Evolutionary conservation across 2,329 filamentous ascomycete genomes (phyloP), one percentile per base, ranked within the genome.

Genomic region (Dactylonectria estremocensis): DNA sequence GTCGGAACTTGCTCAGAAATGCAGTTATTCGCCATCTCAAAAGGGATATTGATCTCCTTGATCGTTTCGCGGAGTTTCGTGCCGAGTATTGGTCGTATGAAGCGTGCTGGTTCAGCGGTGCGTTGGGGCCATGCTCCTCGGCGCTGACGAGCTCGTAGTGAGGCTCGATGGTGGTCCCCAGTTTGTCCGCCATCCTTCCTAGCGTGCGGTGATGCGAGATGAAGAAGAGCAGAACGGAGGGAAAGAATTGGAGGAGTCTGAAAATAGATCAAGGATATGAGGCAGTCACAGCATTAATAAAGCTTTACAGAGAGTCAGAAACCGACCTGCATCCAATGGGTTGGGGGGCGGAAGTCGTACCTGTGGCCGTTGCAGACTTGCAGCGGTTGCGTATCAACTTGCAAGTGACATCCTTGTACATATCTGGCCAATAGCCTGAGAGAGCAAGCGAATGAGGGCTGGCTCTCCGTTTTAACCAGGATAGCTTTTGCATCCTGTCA

Each of bases 1-100:
- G 49, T 3, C 69, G 67, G 64, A 64, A 73, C 68, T 73, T 73
- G 53, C 71, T 71, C 22, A 71, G 40, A 1, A 71, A 28, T 3
- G 71, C 69, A 3, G 66, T 60, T 0, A 72, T 24, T 1, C 71
- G 64, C 69, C 69, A 73, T n/a, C 52, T 61, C 5, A 64, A 28
- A n/a, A 63, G 64, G 2, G 54, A 61, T 5, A 68, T n/a, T 1
- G 46, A 57, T 6, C 57, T 40, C 1, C 18, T 10, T 2, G 7
- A 22, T 2, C 40, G 46, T 9, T 69, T 72, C 13, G 55, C 16
- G 9, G 31, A 24, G 0, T 24, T 28, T 1, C 9, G 2, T 1
- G 53, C 10, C 7, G 37, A n/a, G 13, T 43, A 43, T 1, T 35
- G 16, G 2, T 50, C 6, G 3, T 49, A 49, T 24, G 18, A 24